Base-by-base conservation (phyloP, 139 green algal genomes). In the Deuterostichococcus epilithicus region DNA sequence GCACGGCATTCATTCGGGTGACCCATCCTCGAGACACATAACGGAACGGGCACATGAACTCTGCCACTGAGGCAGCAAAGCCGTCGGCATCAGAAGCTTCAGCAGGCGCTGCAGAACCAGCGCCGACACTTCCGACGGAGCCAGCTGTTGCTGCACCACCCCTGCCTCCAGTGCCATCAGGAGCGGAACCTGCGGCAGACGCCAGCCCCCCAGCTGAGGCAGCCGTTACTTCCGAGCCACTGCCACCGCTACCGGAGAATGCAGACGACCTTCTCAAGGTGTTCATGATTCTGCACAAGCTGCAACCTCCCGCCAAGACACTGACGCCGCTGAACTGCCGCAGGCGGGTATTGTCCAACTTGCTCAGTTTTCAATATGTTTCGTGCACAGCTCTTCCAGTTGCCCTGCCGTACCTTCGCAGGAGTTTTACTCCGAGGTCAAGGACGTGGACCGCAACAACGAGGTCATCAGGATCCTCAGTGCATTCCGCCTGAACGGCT, bases 401-500 rank as follows among this genome's bases (percentile, higher is more conserved):
- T 73, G n/a, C n/a, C 15, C 8, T 73, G 34, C 59, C n/a, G 35
- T 66, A 35, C 26, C 10, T 28, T 47, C n/a, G 76, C 82, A 91
- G 87, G 87, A 87, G 36, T 98, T 98, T 69, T 97, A 96, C 63
- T 70, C 79, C 3, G 94, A 97, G 36, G 78, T 98, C 44, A 89
- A 86, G n/a, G 94, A 94, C 30, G 91, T 94, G 18, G 92, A 98
- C 78, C 80, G 94, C 0, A 91, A 98, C 75, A 96, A 96, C 73
- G 95, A 98, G 74, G 95, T 98, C 32, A 89, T 92, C 71, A 90
- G 95, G 39, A 92, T 99, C 13, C 77, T 99, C 36, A 86, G 83
- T 52, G 89, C 92, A 2, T 99, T 99, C 87, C 98, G 98, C 82
- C 87, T 99, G 8, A 99, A 99, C 73, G 95, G 95, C 0, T 98